Base-by-base conservation (phyloP, 140 eudicot species). In the Erigeron philadelphicus region DNA sequence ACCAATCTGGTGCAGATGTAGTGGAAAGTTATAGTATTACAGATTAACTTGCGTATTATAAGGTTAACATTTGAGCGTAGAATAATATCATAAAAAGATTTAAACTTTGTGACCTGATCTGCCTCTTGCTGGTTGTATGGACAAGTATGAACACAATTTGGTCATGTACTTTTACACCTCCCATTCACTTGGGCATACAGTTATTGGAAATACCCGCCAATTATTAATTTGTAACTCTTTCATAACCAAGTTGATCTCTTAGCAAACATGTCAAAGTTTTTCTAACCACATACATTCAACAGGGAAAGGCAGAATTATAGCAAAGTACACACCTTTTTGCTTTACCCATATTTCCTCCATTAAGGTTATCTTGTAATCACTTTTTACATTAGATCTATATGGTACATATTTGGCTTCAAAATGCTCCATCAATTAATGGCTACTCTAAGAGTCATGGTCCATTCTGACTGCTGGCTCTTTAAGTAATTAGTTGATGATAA, bases 111-210 rank as follows among this genome's bases (percentile, higher is more conserved):
- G 38, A 44, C 66, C 50, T 55, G 47, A 15, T 43, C 49, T 66
- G 66, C 67, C 78, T 55, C 48, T 65, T 65, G 50, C 54, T 52
- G 23, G 46, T 55, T 45, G 49, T 25, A 49, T 54, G 7, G 48
- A 52, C 72, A 35, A 52, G n/a, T 2, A 10, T 50, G 49, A 50
- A 38, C 64, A 7, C 19, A 47, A 21, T 44, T 45, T 21, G 19
- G 67, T 62, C 17, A 21, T 44, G 63, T 11, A 17, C 6, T 60
- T 44, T 25, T 54, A 17, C 60, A 7, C 60, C 43, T 60, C 47
- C 35, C 21, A 2, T 60, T 25, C 65, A 60, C 43, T 60, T 38
- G 21, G 43, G 44, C 66, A 7, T 9, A 35, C 35, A 13, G 11
- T 12, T 11, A 11, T 31, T 16, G 44, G 41, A 11, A 58, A 25